These are phyloP conservation scores for Viola pubescens DNA, from an alignment of 441 rosid genomes.

Conservation along the genomic window DNA sequence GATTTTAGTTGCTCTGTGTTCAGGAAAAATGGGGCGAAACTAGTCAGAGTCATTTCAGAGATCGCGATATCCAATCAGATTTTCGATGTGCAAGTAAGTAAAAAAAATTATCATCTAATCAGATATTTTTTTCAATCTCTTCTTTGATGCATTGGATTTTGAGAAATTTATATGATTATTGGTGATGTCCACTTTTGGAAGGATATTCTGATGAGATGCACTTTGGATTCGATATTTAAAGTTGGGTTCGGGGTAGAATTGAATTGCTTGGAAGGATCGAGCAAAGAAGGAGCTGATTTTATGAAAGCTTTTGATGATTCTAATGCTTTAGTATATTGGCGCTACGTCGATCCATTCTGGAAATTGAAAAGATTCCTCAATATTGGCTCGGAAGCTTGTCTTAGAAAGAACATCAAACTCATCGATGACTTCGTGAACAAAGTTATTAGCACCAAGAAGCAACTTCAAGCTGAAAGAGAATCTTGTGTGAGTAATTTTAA, in stretches of 20 bases:
- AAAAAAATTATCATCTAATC: too few species aligned
- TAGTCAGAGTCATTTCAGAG: slow-evolving; percentile 29
- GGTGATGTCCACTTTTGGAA: slow-evolving; percentile 9
- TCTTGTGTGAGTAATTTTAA: neutral
- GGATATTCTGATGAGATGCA: slow-evolving; percentile 57
- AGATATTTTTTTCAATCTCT: too few species aligned
- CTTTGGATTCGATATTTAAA: slow-evolving; percentile 66
- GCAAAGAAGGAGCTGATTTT: slow-evolving; percentile 37
- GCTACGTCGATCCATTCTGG: slow-evolving; percentile 61
- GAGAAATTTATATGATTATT: too few species aligned
- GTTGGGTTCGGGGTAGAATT: slow-evolving; percentile 77
- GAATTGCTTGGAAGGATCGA: slow-evolving; percentile 50
- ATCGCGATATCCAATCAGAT: slow-evolving; percentile 23
- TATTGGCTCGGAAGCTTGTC: too few species aligned
- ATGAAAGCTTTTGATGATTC: slow-evolving; percentile 71
- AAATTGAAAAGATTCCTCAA: neutral
- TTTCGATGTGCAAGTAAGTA: slow-evolving; percentile 60
- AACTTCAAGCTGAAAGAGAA: neutral
- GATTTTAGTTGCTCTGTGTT: slow-evolving; percentile 64
- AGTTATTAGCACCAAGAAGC: neutral
- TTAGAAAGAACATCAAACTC: too few species aligned
- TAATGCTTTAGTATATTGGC: slow-evolving; percentile 36
- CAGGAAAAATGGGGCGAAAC: slow-evolving; percentile 42
- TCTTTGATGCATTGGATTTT: too few species aligned
- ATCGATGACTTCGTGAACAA: slow-evolving; percentile 13